Evolutionary conservation across 495 filamentous ascomycete genomes (phyloP).

Genomic region (Aspergillus olivimuriae): DNA sequence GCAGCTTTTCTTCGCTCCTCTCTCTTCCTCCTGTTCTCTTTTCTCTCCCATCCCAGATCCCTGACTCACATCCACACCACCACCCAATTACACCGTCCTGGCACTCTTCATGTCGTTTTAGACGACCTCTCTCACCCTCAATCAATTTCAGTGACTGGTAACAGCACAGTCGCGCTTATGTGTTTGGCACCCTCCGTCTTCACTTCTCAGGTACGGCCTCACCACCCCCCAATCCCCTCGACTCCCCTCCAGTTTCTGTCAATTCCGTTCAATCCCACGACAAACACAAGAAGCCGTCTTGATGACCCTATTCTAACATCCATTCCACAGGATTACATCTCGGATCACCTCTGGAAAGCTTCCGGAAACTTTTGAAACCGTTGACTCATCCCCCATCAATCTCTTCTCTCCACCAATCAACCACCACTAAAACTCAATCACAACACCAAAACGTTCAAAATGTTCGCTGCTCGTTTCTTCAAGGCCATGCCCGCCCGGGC

Average conservation of each 20-base stretch:
- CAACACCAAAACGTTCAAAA: slow-evolving; percentile 62
- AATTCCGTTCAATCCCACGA: too few species aligned
- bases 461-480: slow-evolving; percentile 58
- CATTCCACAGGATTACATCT: slow-evolving; percentile 77
- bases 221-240: not conserved
- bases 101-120: not conserved
- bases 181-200: slow-evolving; percentile 88
- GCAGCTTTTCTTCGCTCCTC: slow-evolving; percentile 10
- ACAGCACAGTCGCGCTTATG: slow-evolving; percentile 68
- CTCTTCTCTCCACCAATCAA: slow-evolving; percentile 2
- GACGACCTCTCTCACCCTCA: not conserved
- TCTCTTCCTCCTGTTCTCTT: slow-evolving; percentile 17
- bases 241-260: too few species aligned
- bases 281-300: too few species aligned
- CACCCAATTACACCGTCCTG: not conserved
- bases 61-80: slow-evolving; percentile 6
- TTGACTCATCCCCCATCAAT: slow-evolving; percentile 8
- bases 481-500: slow-evolving; percentile 48
- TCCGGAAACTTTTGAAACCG: slow-evolving; percentile 59
- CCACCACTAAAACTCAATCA: slow-evolving; percentile 20
- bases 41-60: slow-evolving; percentile 2
- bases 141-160: slow-evolving; percentile 33
- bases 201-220: slow-evolving; percentile 85
- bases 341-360: slow-evolving; percentile 99
- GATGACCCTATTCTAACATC: too few species aligned